Percentiles rank a stretch among this genome's conserved stretches.
Evolutionary conservation across 2,329 filamentous ascomycete species (phyloP).

Genomic region (Colletotrichum sp.): DNA sequence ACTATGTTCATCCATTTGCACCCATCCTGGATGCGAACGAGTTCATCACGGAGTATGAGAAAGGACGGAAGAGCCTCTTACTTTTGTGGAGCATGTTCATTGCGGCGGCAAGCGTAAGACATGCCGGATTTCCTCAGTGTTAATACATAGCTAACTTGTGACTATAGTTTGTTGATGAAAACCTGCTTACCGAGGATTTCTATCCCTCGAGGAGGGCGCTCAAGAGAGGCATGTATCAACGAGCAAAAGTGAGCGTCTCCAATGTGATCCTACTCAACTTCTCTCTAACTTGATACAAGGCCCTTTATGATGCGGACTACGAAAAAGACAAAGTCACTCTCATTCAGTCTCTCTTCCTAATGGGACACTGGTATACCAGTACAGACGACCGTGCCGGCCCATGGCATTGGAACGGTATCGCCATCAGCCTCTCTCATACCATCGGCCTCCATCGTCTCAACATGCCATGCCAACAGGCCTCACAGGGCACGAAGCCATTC

Average conservation of each 20-base stretch:
- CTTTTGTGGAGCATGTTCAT: conserved; percentile 35
- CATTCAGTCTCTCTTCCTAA: conserved; percentile 45
- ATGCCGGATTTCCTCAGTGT: rapidly evolving
- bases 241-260: conserved; percentile 33
- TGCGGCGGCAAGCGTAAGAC: conserved; percentile 33
- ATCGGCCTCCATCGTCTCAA: conserved; percentile 43
- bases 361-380: conserved; percentile 47
- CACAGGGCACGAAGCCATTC: neutral
- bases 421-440: conserved; percentile 45
- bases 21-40: conserved; percentile 26
- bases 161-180: neutral
- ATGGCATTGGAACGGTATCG: conserved; percentile 52
- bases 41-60: conserved; percentile 22
- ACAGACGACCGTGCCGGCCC: conserved; percentile 44
- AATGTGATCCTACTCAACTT: neutral
- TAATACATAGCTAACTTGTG: neutral
- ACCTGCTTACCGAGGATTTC: neutral
- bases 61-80: conserved; percentile 19
- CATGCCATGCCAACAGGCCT: neutral
- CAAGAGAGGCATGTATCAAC: conserved; percentile 40
- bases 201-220: conserved; percentile 34
- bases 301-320: conserved; percentile 28
- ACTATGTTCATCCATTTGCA: conserved; percentile 28
- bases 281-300: neutral
- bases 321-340: conserved; percentile 43